These are phyloP conservation scores for Tricholoma saponaceum DNA, from an alignment of 768 basidiomycete species.

Conservation along the genomic window DNA sequence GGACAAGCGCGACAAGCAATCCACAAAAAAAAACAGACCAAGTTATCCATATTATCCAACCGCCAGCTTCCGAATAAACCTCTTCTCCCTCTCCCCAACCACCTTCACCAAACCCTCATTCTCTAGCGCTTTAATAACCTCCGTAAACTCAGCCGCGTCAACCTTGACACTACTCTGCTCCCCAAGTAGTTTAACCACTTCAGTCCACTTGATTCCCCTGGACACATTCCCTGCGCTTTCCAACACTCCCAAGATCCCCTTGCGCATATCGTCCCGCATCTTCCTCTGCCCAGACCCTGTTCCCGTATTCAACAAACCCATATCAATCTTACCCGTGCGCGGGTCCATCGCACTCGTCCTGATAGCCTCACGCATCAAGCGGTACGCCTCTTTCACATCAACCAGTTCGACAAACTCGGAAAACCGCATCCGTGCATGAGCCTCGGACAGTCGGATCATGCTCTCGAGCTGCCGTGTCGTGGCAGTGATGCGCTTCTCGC, in stretches of 20 bases:
- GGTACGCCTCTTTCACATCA: slow-evolving; percentile 87
- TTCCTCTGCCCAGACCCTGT: slow-evolving; percentile 84
- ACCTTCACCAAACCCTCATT: slow-evolving; percentile 86
- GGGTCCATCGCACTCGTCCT: slow-evolving; percentile 95
- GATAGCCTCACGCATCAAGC: slow-evolving; percentile 97
- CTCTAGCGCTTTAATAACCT: slow-evolving; percentile 74
- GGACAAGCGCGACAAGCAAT: not conserved
- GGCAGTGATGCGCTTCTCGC: slow-evolving; percentile 94
- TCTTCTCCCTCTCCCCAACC: slow-evolving; percentile 80
- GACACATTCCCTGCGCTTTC: slow-evolving; percentile 44
- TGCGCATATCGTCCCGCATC: slow-evolving; percentile 85
- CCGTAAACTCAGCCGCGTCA: slow-evolving; percentile 75
- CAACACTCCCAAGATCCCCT: slow-evolving; percentile 68
- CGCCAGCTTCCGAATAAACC: slow-evolving; percentile 73
- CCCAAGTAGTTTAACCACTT: slow-evolving; percentile 73
- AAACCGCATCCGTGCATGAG: slow-evolving; percentile 95
- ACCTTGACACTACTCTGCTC: slow-evolving; percentile 84
- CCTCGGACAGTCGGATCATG: slow-evolving; percentile 95
- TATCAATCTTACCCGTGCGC: slow-evolving; percentile 94
- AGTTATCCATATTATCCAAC: slow-evolving; percentile 12
- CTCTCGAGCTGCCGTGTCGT: slow-evolving; percentile 97
- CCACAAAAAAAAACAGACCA: not conserved
- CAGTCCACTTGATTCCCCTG: slow-evolving; percentile 74
- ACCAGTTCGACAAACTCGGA: slow-evolving; percentile 78
- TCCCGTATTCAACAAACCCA: slow-evolving; percentile 93